Conservation (phyloP, 2,329 filamentous ascomycete species). For the Curvularia lunata region DNA sequence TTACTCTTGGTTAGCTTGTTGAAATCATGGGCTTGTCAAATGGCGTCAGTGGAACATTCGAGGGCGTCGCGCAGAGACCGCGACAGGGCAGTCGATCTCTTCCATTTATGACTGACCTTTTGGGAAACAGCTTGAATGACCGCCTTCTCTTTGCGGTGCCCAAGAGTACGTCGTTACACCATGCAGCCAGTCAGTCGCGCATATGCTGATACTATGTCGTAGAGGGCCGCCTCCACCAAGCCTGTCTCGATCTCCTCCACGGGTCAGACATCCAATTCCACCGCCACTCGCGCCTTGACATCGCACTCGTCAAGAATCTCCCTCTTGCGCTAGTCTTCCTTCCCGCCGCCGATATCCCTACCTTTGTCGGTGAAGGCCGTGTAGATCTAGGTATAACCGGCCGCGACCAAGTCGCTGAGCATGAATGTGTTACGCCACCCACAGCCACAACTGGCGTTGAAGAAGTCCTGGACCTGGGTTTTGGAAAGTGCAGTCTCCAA, state of each 20-base stretch:
- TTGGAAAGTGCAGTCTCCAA: constrained; percentile 90
- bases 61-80: constrained; percentile 30
- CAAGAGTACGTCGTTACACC: constrained; percentile 73
- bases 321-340: constrained; percentile 96
- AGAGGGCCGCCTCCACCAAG: constrained; percentile 93
- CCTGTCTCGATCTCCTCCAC: constrained; percentile 86
- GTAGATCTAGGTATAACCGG: constrained; percentile 96
- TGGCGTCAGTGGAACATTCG: constrained; percentile 28
- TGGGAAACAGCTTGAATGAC: constrained; percentile 77
- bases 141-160: constrained; percentile 96
- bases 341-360: constrained; percentile 94
- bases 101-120: constrained; percentile 49
- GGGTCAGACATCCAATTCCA: constrained; percentile 97
- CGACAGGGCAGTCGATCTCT: constrained; percentile 44
- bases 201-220: constrained; percentile 20
- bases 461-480: constrained; percentile 87
- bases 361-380: constrained; percentile 92
- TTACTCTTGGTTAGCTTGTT: constrained; percentile 5
- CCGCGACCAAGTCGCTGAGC: constrained; percentile 88
- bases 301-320: constrained; percentile 96
- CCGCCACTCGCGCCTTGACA: constrained; percentile 92
- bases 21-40: constrained; percentile 33
- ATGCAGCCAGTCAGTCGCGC: not conserved
- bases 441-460: constrained; percentile 66
- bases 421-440: constrained; percentile 69